These are phyloP conservation scores for Penicillium goetzii DNA, from an alignment of 495 filamentous ascomycete species.

Conservation along the genomic window DNA sequence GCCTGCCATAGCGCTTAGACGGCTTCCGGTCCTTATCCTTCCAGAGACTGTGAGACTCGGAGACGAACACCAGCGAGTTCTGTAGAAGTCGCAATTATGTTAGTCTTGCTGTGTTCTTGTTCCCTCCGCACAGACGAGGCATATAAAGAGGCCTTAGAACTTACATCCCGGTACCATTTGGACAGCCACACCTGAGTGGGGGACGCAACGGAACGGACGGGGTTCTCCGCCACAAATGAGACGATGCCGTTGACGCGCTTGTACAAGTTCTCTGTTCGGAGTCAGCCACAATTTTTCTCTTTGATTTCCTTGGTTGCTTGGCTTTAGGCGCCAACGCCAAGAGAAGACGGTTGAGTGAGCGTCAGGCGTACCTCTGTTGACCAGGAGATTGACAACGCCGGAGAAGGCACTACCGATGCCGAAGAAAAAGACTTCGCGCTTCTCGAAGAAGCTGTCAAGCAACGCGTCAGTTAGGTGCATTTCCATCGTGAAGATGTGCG, in stretches of 20 bases:
- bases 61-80: constrained; percentile 75
- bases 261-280: constrained; percentile 48
- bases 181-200: constrained; percentile 65
- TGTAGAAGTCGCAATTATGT: constrained; percentile 21
- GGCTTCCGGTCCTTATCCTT: constrained; percentile 59
- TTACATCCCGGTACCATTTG: constrained; percentile 68
- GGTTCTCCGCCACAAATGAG: constrained; percentile 52
- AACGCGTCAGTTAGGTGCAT: background rate
- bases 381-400: constrained; percentile 69
- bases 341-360: background rate
- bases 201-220: constrained; percentile 63
- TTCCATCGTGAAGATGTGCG: background rate
- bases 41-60: constrained; percentile 73
- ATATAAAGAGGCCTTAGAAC: too few relatives aligned
- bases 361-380: constrained; percentile 59
- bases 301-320: background rate
- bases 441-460: constrained; percentile 58
- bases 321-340: background rate
- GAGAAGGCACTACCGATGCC: constrained; percentile 79
- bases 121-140: background rate
- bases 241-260: constrained; percentile 62
- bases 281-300: constrained; percentile 8
- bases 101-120: background rate
- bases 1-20: constrained; percentile 68
- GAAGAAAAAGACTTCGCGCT: constrained; percentile 75